Base-by-base conservation (phyloP, 306 rosid genomes). In the Vicia sativa region DNA sequence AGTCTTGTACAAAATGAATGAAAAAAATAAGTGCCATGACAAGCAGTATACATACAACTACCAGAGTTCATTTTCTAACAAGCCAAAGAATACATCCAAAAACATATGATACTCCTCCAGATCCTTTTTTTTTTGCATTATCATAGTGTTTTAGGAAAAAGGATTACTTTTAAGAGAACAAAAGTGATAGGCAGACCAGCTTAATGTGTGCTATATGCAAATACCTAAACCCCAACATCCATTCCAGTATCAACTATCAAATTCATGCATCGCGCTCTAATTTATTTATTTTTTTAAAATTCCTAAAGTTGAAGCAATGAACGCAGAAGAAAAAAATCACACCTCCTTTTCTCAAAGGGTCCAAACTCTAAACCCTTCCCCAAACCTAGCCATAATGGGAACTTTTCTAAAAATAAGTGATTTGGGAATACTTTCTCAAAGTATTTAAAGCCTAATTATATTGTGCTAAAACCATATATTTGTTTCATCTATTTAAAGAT, bases 21-120 rank as follows among this genome's bases (percentile, higher is more conserved):
- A 77, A 19, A 25, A 62, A 39, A 62, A 65, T 42, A 54, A 29
- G 45, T 64, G 53, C 25, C 4, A 14, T 13, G 43, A 70, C 57
- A 35, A 66, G 68, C 54, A 62, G 37, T 28, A 53, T 62, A 77
- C 65, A 53, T 62, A 77, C 65, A 44, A 41, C 45, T 48, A 59
- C 60, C 25, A 49, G 11, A 15, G 38, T 66, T 60, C 1, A 54
- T 64, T 74, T 14, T 50, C 48, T 4, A 49, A 46, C 69, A 72
- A 46, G 28, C 15, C 62, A 21, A 19, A 53, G 35, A 62, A 72
- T 46, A 25, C 31, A 71, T 62, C 19, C 49, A 43, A 66, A 71
- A 56, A 23, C 60, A 63, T n/a, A 39, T 12, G 56, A 57, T 45
- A 61, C 46, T 23, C 57, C 58, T 26, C 48, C 44, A 57, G 3